These are phyloP conservation scores for Butyriboletus loyo DNA, from an alignment of 768 basidiomycete genomes.

Conservation along the genomic window DNA sequence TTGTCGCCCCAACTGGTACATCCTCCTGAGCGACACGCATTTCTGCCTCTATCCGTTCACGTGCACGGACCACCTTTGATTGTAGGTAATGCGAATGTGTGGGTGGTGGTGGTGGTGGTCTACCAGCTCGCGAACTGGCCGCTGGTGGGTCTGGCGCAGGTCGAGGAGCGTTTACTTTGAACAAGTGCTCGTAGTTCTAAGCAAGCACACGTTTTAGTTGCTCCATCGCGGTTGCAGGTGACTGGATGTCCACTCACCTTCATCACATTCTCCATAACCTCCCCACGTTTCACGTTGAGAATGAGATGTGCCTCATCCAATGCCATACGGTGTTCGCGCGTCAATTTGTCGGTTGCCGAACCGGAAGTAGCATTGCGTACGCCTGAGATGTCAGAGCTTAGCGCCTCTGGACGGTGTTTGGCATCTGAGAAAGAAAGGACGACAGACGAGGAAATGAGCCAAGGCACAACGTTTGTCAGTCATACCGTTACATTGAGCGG, in stretches of 20 bases:
- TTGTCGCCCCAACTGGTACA: slow-evolving; percentile 7
- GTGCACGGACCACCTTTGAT: slow-evolving; percentile 93
- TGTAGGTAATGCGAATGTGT: slow-evolving; percentile 88
- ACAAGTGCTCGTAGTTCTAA: slow-evolving; percentile 91
- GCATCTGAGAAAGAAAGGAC: slow-evolving; percentile 59
- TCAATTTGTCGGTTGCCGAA: slow-evolving; percentile 78
- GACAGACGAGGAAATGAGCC: neutral
- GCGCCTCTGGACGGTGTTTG: slow-evolving; percentile 69
- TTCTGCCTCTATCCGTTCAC: slow-evolving; percentile 95
- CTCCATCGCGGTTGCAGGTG: neutral
- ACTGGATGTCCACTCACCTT: slow-evolving; percentile 49
- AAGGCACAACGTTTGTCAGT: neutral
- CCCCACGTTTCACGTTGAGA: slow-evolving; percentile 79
- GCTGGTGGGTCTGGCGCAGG: slow-evolving; percentile 48
- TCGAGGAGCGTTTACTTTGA: slow-evolving; percentile 83
- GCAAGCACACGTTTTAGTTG: slow-evolving; percentile 1
- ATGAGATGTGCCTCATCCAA: slow-evolving; percentile 93
- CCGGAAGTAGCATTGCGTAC: slow-evolving; percentile 70
- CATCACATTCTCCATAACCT: slow-evolving; percentile 62
- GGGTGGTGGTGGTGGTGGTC: slow-evolving; percentile 40
- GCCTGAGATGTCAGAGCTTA: slow-evolving; percentile 69
- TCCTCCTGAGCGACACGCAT: slow-evolving; percentile 31
- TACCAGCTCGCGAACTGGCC: slow-evolving; percentile 37
- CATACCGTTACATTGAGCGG: neutral
- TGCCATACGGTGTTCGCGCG: slow-evolving; percentile 87